Evolutionary conservation across 371 early-diverging fungal genomes (phyloP), one percentile per base, ranked within the genome.

Genomic region (Lichtheimia hyalospora): DNA sequence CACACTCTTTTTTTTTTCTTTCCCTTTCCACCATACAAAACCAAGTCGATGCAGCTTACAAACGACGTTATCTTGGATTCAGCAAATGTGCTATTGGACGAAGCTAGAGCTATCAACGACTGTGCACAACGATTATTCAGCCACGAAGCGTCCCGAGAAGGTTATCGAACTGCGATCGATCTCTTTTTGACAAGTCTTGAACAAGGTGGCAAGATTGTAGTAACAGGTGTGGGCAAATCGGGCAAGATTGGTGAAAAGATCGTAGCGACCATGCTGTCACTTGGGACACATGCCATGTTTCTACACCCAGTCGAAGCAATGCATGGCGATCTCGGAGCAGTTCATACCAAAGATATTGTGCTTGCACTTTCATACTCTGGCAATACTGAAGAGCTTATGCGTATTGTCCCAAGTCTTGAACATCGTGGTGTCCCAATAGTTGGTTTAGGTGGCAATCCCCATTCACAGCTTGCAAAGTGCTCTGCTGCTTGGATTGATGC

Each of bases 221-320:
- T 88, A 6, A 82, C 87, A 0, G 88, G 86, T 12, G 85, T 88
- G 0, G 88, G 88, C 21, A 88, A 88, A 60, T 84, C 84, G 1
- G 84, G 81, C 39, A 81, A 84, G 56, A 81, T 88, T 54, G 84
- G 81, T 14, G 78, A 81, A 23, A 88, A 88, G 49, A 77, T 88
- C n/a, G 82, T 83, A 0, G 86, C 87, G 0, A 88, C 88, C 14
- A 67, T 87, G 69, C 73, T 84, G 15, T 85, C 85, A 23, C 75
- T 81, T 0, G 87, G 88, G 4, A 81, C 78, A 6, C 69, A 60
- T 5, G 83, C 88, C 14, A 63, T 81, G 10, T 81, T 81, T 54
- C 59, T 88, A 7, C 88, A 88, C 54, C 82, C 88, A 0, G 82
- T 84, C 3, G 88, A 88, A 52, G 87, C 85, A 3, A 53, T 86